Evolutionary conservation across 176 grass and related monocot species (phyloP).

Genomic region (Lolium multiflorum): DNA sequence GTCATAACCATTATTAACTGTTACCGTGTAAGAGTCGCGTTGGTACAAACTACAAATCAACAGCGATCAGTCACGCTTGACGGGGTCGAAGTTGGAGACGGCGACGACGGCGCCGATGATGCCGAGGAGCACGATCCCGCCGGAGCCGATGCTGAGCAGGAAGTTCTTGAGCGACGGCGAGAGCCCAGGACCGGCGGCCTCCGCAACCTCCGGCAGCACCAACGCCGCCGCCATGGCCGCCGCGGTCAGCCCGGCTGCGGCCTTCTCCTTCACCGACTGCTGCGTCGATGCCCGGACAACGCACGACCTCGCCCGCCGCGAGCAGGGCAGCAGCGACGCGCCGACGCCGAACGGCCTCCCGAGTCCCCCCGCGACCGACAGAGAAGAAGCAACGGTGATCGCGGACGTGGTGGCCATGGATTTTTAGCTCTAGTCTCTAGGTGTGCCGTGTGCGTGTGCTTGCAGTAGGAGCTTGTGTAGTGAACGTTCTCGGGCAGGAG

Average conservation of each 20-base stretch:
- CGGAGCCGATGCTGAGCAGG: constrained; percentile 55
- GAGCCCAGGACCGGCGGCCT: constrained; percentile 39
- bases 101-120: constrained; percentile 56
- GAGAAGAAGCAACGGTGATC: constrained; percentile 1
- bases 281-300: constrained; percentile 11
- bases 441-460: not conserved
- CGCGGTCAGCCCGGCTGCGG: not conserved
- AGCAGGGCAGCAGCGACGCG: not conserved
- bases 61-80: constrained; percentile 44
- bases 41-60: not conserved
- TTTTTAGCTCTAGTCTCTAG: not conserved
- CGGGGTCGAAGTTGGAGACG: constrained; percentile 58
- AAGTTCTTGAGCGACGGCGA: constrained; percentile 71
- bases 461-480: too few species aligned
- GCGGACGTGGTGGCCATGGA: constrained; percentile 28
- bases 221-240: constrained; percentile 35
- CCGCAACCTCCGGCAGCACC: constrained; percentile 49
- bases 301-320: not conserved
- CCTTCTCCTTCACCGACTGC: constrained; percentile 30
- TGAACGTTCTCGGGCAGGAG: too few species aligned
- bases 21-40: not conserved
- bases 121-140: constrained; percentile 50
- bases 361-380: not conserved
- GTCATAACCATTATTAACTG: not conserved
- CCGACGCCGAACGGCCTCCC: constrained; percentile 9